Evolutionary conservation across 2,329 filamentous ascomycete species (phyloP), one percentile per base, ranked within the genome.

Genomic region (Neonectria faginata): DNA sequence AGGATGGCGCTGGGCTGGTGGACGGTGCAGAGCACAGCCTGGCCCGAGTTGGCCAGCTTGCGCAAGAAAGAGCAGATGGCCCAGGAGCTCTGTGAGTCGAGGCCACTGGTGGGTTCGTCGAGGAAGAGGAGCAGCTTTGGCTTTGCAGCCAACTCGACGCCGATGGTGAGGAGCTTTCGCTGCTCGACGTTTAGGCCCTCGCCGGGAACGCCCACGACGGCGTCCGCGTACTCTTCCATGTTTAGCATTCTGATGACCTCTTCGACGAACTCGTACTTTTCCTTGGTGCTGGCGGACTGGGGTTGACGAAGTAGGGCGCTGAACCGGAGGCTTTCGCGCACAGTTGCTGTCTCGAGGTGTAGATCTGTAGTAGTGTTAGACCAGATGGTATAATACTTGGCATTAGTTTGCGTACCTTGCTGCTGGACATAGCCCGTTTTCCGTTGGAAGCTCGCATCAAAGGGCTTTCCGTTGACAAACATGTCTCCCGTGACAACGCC

Each of bases 381-480:
- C 71, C 60, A 73, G 63, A 27, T 3, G 12, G 3, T 6, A 10
- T 16, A 16, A 16, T 39, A 10, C 5, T 12, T 6, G 47, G 1
- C 3, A 20, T 4, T 2, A 3, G 22, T 29, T 4, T 20, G 27
- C 76, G 60, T 61, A 81, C 81, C 88, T 75, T 91, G 88, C 62
- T 91, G 89, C 68, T 91, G 88, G 0, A 89, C 88, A 69, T 91
- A 91, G 0, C 89, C 89, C 0, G 87, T 90, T 73, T 89, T 88
- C 7, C 89, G 82, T 64, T 90, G 88, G 67, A 91, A 91, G 52
- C 83, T 86, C 6, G 79, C 78, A 66, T 88, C 85, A 0, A 85
- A 80, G 0, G 83, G 81, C 60, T 79, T 84, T 4, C 88, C 89
- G 66, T 90, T 88, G 11, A 91, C 88, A 12, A 91, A 77, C 85